phyloP scores from a whole-genome alignment of 129 eudicot genomes.

The Tagetes patula region DNA sequence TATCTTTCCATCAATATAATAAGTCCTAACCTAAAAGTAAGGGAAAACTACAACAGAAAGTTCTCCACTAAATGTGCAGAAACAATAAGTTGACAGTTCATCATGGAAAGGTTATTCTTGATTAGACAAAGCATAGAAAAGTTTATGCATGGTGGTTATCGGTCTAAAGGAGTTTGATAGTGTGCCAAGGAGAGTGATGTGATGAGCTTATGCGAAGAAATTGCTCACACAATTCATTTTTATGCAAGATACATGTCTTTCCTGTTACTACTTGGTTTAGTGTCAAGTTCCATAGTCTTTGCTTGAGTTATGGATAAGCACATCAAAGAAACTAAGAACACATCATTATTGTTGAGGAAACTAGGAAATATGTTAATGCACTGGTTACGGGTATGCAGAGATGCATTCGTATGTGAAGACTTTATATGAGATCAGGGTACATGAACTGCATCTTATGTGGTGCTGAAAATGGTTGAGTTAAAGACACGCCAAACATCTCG shows the following conservation, averaged over 20 bases:
- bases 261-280: not conserved
- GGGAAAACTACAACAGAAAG: not conserved
- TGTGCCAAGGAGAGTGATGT: conserved; percentile 4
- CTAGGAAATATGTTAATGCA: not conserved
- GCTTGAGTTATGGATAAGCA: not conserved
- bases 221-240: not conserved
- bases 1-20: not conserved
- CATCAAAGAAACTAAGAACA: conserved; percentile 1
- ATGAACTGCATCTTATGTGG: not conserved
- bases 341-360: not conserved
- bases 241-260: not conserved
- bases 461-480: conserved; percentile 1
- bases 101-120: not conserved
- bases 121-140: not conserved
- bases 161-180: not conserved
- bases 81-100: not conserved
- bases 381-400: not conserved
- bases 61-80: not conserved
- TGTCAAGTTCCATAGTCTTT: not conserved
- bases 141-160: not conserved
- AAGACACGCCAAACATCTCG: not conserved
- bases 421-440: not conserved
- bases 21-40: conserved; percentile 1
- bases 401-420: not conserved
- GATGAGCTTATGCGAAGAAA: not conserved